Evolutionary conservation across 2,329 filamentous ascomycete species (phyloP).

Genomic region (Basipetospora chlamydospora): DNA sequence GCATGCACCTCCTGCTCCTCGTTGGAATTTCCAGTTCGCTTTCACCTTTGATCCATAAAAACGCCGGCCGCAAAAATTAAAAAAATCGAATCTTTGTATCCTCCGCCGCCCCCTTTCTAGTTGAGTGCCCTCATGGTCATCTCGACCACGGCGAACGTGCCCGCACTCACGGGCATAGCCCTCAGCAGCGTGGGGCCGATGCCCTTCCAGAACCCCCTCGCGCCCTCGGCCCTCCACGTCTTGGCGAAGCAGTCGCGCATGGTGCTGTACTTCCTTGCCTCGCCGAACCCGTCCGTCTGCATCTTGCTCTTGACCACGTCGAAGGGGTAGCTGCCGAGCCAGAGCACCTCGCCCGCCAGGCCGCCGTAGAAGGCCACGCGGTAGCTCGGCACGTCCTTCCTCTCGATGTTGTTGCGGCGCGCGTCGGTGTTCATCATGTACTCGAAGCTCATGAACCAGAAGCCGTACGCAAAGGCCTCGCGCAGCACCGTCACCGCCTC

Average conservation of each 20-base stretch:
- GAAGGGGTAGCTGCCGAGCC: constrained; percentile 86
- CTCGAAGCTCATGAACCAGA: constrained; percentile 93
- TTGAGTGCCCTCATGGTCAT: constrained; percentile 49
- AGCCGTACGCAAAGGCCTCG: constrained; percentile 87
- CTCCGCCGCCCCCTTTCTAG: constrained; percentile 15
- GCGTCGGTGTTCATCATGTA: constrained; percentile 90
- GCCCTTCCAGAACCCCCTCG: constrained; percentile 86
- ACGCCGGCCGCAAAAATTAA: no score
- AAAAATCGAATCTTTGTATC: no score
- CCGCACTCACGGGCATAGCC: constrained; percentile 93
- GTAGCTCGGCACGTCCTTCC: constrained; percentile 63
- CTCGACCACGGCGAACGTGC: constrained; percentile 83
- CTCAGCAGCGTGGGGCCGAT: constrained; percentile 80
- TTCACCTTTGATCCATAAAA: no score
- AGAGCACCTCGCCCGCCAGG: constrained; percentile 82
- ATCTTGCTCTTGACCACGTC: constrained; percentile 99
- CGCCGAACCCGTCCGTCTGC: constrained; percentile 88
- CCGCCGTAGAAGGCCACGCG: constrained; percentile 91
- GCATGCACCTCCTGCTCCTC: no score
- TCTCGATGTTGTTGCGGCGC: constrained; percentile 56
- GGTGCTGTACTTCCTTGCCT: constrained; percentile 52
- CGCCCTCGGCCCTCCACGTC: constrained; percentile 63
- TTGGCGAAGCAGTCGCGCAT: constrained; percentile 86
- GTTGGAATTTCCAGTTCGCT: no score
- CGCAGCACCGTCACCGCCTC: constrained; percentile 72